These are phyloP conservation scores for Fusarium metavorans DNA, from an alignment of 2,329 filamentous ascomycete genomes.

Conservation along the genomic window DNA sequence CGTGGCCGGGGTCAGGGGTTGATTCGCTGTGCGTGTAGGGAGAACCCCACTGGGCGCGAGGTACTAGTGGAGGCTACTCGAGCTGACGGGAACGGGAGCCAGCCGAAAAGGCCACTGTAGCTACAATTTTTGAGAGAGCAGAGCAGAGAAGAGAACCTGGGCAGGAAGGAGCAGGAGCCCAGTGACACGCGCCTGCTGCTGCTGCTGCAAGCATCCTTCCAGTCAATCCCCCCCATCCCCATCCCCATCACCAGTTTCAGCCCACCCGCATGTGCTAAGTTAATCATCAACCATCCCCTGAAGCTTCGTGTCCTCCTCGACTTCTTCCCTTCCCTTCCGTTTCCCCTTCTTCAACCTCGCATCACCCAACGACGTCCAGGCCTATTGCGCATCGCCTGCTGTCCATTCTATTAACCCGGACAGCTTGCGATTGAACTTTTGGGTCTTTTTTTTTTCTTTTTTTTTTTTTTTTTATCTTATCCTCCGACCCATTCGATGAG, in stretches of 20 bases:
- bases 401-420: conserved; percentile 22
- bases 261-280: conserved; percentile 24
- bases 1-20: conserved; percentile 30
- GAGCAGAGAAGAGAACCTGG: neutral
- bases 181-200: conserved; percentile 30
- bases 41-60: neutral
- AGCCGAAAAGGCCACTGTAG: conserved; percentile 54
- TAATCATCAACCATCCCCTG: conserved; percentile 42
- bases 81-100: conserved; percentile 23
- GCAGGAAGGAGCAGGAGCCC: neutral
- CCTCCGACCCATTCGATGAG: conserved; percentile 35
- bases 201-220: conserved; percentile 26
- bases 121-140: conserved; percentile 47
- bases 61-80: neutral
- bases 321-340: conserved; percentile 29
- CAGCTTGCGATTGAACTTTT: conserved; percentile 36
- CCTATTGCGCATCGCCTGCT: conserved; percentile 22
- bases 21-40: conserved; percentile 32
- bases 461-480: conserved; percentile 21
- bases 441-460: conserved; percentile 27
- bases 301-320: conserved; percentile 38
- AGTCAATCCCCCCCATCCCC: too few species aligned
- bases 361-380: conserved; percentile 20
- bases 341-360: conserved; percentile 29
- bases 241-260: conserved; percentile 31